Evolutionary conservation across 225 moss, liverwort and hornwort species (phyloP).

Genomic region (Bryoerythrophyllum caledonicum): DNA sequence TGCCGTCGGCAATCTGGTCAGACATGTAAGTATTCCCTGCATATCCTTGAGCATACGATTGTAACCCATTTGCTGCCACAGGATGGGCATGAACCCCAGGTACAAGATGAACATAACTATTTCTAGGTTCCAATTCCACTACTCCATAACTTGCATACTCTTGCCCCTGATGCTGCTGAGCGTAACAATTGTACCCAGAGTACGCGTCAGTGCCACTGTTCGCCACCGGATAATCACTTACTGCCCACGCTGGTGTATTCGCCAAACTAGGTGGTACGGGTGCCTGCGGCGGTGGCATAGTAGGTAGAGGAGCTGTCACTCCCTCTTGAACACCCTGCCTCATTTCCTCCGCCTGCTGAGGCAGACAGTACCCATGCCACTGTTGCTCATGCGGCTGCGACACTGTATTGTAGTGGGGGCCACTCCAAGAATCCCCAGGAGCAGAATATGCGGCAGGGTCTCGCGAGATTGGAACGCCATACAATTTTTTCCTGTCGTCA

Average conservation of each 20-base stretch:
- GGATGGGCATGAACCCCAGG: slow-evolving; percentile 25
- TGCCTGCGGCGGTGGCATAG: slow-evolving; percentile 88
- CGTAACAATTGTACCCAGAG: slow-evolving; percentile 57
- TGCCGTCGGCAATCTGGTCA: slow-evolving; percentile 67
- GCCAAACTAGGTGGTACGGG: slow-evolving; percentile 80
- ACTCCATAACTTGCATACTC: slow-evolving; percentile 65
- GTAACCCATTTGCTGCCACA: slow-evolving; percentile 62
- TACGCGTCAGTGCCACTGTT: slow-evolving; percentile 58
- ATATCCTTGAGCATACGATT: slow-evolving; percentile 74
- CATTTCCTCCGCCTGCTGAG: slow-evolving; percentile 68
- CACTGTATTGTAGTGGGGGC: slow-evolving; percentile 21
- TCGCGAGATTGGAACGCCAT: too few species aligned
- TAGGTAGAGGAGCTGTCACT: slow-evolving; percentile 65
- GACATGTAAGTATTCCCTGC: slow-evolving; percentile 52
- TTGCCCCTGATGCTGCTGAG: slow-evolving; percentile 54
- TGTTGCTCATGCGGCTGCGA: slow-evolving; percentile 39
- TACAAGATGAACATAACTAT: slow-evolving; percentile 15
- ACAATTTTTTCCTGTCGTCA: too few species aligned
- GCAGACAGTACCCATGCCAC: slow-evolving; percentile 70
- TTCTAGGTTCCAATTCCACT: slow-evolving; percentile 51
- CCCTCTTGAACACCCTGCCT: slow-evolving; percentile 67
- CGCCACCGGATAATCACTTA: slow-evolving; percentile 48
- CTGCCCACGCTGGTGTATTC: slow-evolving; percentile 65
- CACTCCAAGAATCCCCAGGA: too few species aligned
- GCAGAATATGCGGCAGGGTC: too few species aligned